Evolutionary conservation across 2,329 filamentous ascomycete species (phyloP).

Genomic region (Fusarium proliferatum): DNA sequence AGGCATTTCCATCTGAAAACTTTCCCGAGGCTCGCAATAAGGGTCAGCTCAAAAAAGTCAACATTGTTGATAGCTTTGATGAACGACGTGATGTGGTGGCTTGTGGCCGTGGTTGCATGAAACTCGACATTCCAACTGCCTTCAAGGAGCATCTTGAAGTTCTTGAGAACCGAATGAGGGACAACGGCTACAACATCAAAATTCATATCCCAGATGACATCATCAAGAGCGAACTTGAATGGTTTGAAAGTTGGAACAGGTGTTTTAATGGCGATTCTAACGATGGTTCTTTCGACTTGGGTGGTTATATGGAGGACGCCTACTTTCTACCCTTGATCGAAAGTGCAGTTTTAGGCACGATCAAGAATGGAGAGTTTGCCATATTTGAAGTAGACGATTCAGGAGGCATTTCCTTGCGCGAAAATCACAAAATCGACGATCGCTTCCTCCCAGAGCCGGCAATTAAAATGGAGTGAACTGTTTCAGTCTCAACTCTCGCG

Average conservation of each 20-base stretch:
- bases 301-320: rapidly evolving
- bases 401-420: not conserved
- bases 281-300: not conserved
- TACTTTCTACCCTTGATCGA: not conserved
- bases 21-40: no score
- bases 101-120: rapidly evolving
- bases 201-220: not conserved
- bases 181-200: not conserved
- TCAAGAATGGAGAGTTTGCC: not conserved
- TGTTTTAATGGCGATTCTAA: not conserved
- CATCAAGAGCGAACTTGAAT: not conserved
- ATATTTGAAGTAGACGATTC: rapidly evolving
- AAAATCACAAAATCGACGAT: not conserved
- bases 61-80: not conserved
- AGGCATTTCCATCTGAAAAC: not conserved
- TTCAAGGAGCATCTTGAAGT: not conserved
- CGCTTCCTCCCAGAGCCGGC: rapidly evolving
- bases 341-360: rapidly evolving
- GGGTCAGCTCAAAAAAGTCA: not conserved
- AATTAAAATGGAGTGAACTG: not conserved
- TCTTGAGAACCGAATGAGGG: not conserved
- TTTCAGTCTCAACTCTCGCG: not conserved
- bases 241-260: rapidly evolving
- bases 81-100: rapidly evolving
- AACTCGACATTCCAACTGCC: not conserved